A percentile compares a stretch with the other conserved stretches of the same genome.
phyloP scores from a whole-genome alignment of 1,139 yeast genomes.

The Zhuliangozyma parablackwelliae region DNA sequence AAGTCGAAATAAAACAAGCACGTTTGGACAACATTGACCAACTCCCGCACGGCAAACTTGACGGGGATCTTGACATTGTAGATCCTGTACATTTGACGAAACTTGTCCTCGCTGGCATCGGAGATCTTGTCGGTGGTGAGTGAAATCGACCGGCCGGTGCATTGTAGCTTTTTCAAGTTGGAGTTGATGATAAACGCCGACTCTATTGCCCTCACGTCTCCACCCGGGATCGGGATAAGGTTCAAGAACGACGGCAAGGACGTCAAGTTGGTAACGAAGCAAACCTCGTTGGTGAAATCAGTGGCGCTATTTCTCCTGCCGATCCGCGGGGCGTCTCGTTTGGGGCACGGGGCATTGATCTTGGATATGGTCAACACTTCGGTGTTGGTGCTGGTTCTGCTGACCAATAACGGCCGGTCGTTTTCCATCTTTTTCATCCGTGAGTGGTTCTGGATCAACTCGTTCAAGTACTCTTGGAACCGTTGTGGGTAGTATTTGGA shows the following conservation, averaged over 20 bases:
- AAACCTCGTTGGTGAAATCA: conserved; percentile 25
- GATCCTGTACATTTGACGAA: conserved; percentile 68
- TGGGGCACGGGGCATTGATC: conserved; percentile 3
- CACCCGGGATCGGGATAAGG: conserved; percentile 64
- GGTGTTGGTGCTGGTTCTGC: conserved; percentile 6
- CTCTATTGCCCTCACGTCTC: conserved; percentile 52
- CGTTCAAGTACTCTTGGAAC: conserved; percentile 60
- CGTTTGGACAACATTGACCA: conserved; percentile 71
- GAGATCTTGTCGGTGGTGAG: conserved; percentile 60
- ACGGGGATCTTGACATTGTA: conserved; percentile 45
- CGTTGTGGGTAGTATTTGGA: conserved; percentile 53
- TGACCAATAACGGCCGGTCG: conserved; percentile 5
- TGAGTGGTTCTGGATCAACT: conserved; percentile 58
- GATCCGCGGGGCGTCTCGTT: conserved; percentile 1
- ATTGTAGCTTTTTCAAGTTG: conserved; percentile 69
- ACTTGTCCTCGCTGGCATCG: conserved; percentile 78
- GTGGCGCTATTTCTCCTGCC: neutral
- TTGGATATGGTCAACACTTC: conserved; percentile 7
- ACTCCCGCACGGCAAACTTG: conserved; percentile 66
- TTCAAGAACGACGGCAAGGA: conserved; percentile 74
- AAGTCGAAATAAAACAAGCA: conserved; percentile 75
- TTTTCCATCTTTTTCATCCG: conserved; percentile 34
- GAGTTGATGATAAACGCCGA: conserved; percentile 65
- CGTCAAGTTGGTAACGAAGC: conserved; percentile 78
- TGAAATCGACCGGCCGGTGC: conserved; percentile 81